These are phyloP conservation scores for Byssothecium circinans DNA, from an alignment of 2,329 filamentous ascomycete species.

Conservation along the genomic window DNA sequence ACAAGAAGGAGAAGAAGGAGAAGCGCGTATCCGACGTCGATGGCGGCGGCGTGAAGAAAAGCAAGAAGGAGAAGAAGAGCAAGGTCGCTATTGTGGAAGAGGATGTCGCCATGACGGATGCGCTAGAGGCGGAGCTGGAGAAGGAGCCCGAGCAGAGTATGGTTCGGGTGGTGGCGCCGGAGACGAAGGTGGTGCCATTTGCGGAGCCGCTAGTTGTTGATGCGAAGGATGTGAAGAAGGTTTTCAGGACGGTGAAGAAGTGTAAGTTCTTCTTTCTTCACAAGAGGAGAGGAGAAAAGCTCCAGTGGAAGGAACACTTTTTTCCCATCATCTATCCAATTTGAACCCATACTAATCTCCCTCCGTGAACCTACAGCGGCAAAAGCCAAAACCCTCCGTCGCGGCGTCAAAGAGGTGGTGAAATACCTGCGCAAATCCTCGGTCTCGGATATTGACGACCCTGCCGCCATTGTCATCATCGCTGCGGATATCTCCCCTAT, in stretches of 20 bases:
- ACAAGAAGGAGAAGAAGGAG: conserved; percentile 65
- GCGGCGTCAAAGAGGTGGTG: conserved; percentile 98
- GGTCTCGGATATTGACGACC: conserved; percentile 59
- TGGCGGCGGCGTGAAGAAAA: conserved; percentile 44
- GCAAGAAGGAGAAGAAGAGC: conserved; percentile 62
- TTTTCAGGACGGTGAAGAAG: conserved; percentile 67
- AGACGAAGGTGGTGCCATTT: conserved; percentile 69
- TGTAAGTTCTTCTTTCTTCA: conserved; percentile 43
- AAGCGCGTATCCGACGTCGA: conserved; percentile 55
- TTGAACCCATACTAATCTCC: conserved; percentile 15
- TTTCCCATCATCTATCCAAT: too few relatives aligned
- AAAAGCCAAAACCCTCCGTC: conserved; percentile 93
- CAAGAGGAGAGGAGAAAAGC: too few relatives aligned
- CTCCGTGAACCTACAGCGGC: conserved; percentile 69
- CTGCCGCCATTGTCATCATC: conserved; percentile 79
- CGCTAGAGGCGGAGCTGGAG: conserved; percentile 59
- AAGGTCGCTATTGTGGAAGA: conserved; percentile 68
- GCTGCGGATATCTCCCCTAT: conserved; percentile 97
- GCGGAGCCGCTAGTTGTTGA: conserved; percentile 76
- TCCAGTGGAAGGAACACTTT: too few relatives aligned
- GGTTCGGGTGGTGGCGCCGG: conserved; percentile 46
- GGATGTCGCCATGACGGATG: conserved; percentile 54
- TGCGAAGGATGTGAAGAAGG: conserved; percentile 68
- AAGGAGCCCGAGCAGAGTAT: conserved; percentile 61
- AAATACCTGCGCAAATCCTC: conserved; percentile 94